phyloP scores from a whole-genome alignment of 768 basidiomycete species.

The Clathrus columnatus region DNA sequence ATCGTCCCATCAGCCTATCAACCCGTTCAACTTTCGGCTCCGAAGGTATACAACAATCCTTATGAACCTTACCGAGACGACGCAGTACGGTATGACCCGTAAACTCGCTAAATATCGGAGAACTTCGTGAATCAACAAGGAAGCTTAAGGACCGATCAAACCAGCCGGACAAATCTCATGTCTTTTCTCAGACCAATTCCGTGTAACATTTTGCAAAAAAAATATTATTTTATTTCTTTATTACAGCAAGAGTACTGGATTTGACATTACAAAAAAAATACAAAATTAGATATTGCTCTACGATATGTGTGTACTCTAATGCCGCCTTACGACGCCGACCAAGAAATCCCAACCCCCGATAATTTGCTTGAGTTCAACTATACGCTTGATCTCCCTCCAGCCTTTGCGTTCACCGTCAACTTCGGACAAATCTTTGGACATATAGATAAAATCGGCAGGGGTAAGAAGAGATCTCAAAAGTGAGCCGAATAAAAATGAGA shows the following conservation, averaged over 20 bases:
- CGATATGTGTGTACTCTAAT: conserved; percentile 26
- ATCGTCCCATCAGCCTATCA: neutral
- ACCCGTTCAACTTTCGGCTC: neutral
- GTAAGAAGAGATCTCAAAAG: conserved; percentile 80
- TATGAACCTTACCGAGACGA: conserved; percentile 3
- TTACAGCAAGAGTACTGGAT: neutral
- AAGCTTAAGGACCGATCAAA: neutral
- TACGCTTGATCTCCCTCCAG: conserved; percentile 79
- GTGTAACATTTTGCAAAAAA: neutral
- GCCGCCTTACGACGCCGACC: conserved; percentile 72
- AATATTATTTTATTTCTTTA: neutral
- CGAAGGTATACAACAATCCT: neutral
- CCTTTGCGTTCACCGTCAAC: conserved; percentile 30
- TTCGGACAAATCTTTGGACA: conserved; percentile 39
- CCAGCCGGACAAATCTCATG: neutral
- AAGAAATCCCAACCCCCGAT: conserved; percentile 84
- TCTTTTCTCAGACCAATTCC: neutral
- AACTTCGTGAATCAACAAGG: neutral
- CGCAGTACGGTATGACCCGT: neutral
- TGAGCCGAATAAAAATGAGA: conserved; percentile 88
- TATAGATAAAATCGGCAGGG: conserved; percentile 86
- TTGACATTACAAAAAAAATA: neutral
- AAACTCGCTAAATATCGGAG: neutral
- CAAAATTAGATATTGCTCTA: conserved; percentile 1
- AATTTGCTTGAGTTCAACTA: conserved; percentile 76